Base-by-base conservation (phyloP, 2,329 filamentous ascomycete species). In the Huntiella decipiens region DNA sequence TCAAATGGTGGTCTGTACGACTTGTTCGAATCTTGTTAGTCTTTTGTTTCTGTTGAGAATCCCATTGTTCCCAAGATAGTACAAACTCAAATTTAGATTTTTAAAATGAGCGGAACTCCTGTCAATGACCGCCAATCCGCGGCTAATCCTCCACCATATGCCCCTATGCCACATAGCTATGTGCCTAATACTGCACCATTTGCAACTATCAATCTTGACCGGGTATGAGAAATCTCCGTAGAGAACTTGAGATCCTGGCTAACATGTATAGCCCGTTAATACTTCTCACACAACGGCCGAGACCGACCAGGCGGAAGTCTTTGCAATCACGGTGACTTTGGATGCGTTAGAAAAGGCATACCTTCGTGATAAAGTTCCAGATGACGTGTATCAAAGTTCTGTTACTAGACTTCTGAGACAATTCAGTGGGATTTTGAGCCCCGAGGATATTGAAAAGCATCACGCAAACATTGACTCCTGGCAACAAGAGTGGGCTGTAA, bases 301-400 rank as follows among this genome's bases (percentile, higher is more conserved):
- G 64, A 79, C 88, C 51, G 87, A 98, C 58, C 75, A 98, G 11
- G 91, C 88, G 46, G 91, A 98, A 63, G 79, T 98, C 17, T 98
- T 96, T 63, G 94, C 87, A 64, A 96, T 98, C 53, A 88, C 98
- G 34, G 74, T 95, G 51, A 96, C 91, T 0, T 69, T 98, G 3
- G 91, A 98, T 58, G 86, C 92, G 52, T 73, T 98, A 1, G 91
- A 98, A 57, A 94, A 92, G 61, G 92, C 88, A 0, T 98, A 94
- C 58, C 74, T 98, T 35, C 92, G 94, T 58, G 91, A 98, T 67
- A 88, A 86, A 16, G 80, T 98, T 43, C 75, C 82, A 4, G 91
- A 96, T 62, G 71, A 72, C 44, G 88, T 95, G 56, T 98, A 98
- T 61, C 93, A 87, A 1, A 91, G 96, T 58, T 94, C 91, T 53